Percentiles rank a stretch among this genome's conserved stretches.
These are phyloP conservation scores for Incumbomyces lentus DNA, from an alignment of 2,329 filamentous ascomycete species.

Conservation along the genomic window DNA sequence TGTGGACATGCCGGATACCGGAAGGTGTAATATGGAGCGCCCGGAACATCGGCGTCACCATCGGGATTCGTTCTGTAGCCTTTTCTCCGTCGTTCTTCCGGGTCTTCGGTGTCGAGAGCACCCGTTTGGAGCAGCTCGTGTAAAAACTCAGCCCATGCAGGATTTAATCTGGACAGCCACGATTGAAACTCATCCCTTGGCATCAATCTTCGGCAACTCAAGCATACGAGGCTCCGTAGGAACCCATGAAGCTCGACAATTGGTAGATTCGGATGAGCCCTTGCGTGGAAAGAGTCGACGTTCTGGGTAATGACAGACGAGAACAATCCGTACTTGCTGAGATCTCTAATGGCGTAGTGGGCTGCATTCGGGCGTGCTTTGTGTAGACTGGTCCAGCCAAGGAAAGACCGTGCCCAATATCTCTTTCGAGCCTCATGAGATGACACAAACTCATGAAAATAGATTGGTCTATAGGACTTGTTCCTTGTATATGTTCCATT, in stretches of 20 bases:
- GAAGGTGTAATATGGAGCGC: conserved; percentile 80
- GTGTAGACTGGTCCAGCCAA: conserved; percentile 78
- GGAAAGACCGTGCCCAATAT: conserved; percentile 91
- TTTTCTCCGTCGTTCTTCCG: conserved; percentile 53
- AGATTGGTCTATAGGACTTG: conserved; percentile 81
- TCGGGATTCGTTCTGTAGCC: conserved; percentile 84
- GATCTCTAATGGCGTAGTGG: conserved; percentile 64
- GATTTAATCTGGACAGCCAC: conserved; percentile 68
- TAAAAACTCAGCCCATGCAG: conserved; percentile 71
- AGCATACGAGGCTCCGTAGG: conserved; percentile 69
- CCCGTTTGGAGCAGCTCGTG: conserved; percentile 60
- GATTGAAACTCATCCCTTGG: conserved; percentile 65
- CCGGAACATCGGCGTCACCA: conserved; percentile 82
- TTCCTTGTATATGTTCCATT: conserved; percentile 91
- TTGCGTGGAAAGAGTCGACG: conserved; percentile 84
- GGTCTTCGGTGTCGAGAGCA: conserved; percentile 68
- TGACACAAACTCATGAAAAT: conserved; percentile 76
- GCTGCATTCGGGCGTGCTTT: conserved; percentile 69
- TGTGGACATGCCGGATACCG: conserved; percentile 80
- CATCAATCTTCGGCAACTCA: conserved; percentile 63
- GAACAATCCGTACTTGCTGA: conserved; percentile 63
- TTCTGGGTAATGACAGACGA: conserved; percentile 83
- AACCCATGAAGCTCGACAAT: conserved; percentile 89
- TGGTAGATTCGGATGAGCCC: conserved; percentile 61
- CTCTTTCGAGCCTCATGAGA: conserved; percentile 78